Evolutionary conservation across 2,329 filamentous ascomycete species (phyloP), one percentile per base, ranked within the genome.

Genomic region (Alternaria arborescens): DNA sequence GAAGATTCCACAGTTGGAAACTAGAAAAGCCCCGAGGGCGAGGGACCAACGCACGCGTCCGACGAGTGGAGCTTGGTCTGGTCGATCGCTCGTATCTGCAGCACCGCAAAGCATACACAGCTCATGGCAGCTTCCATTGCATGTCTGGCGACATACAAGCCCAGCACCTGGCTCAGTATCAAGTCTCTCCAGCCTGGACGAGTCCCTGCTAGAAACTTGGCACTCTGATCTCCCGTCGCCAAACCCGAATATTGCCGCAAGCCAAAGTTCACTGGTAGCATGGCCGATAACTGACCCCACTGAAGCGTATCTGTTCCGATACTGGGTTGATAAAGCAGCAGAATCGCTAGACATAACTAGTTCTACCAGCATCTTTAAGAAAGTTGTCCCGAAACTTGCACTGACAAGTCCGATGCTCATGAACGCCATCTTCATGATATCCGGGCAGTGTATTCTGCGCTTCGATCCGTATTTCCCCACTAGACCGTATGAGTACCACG

Each of bases 381-480:
- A 58, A 10, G 24, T 61, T 1, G 53, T 66, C 14, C 66, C 66
- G 28, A 60, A 61, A 22, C 52, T 70, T 32, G 64, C 67, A 7
- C 75, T 76, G 3, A 65, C 73, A 26, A 81, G 78, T 40, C 77
- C 80, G 0, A 75, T 82, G 18, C 65, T 84, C 18, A 64, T 78
- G 56, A 77, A 77, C 56, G 77, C 78, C 4, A 74, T 80, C n/a
- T 71, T 77, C 36, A 78, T 79, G 22, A 77, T 74, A 6, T 78
- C 79, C 5, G 76, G 79, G 18, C 72, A 80, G 52, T 78, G 80
- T 54, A 63, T 82, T 12, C 72, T 70, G 30, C 75, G 74, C 18
- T 48, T 58, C 36, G 55, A 68, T 43, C 55, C 62, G 5, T 34
- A 56, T 10, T 68, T 67, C 38, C 64, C 62, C 10, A 55, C 60